Evolutionary conservation across 805 yeast species (phyloP).

Genomic region (Candida nemodendra): DNA sequence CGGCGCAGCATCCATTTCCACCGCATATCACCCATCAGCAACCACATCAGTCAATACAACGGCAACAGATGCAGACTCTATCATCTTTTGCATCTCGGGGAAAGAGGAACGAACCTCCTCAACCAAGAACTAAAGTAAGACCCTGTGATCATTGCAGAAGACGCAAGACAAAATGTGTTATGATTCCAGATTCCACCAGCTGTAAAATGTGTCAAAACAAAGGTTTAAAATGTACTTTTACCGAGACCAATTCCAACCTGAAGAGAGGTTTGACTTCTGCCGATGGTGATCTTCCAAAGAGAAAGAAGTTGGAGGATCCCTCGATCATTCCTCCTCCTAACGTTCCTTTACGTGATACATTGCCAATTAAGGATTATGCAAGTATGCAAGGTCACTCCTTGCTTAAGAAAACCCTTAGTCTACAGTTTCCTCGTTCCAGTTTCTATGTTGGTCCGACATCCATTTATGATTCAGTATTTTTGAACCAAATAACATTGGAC

Average conservation of each 20-base stretch:
- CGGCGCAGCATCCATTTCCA: conserved; percentile 7
- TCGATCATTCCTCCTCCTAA: conserved; percentile 38
- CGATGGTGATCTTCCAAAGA: conserved; percentile 24
- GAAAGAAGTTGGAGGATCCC: conserved; percentile 35
- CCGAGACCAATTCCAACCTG: conserved; percentile 47
- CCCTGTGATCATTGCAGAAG: conserved; percentile 88
- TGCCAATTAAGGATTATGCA: conserved; percentile 69
- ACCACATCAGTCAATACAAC: conserved; percentile 3
- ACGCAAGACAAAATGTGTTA: conserved; percentile 75
- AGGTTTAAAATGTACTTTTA: conserved; percentile 71
- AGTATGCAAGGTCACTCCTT: conserved; percentile 60
- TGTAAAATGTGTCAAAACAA: conserved; percentile 79
- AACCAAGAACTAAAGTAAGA: conserved; percentile 43
- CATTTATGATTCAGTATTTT: conserved; percentile 67
- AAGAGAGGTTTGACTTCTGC: conserved; percentile 36
- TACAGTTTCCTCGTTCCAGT: conserved; percentile 87
- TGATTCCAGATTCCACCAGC: conserved; percentile 56
- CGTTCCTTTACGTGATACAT: conserved; percentile 46
- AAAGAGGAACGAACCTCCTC: conserved; percentile 31
- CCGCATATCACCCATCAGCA: conserved; percentile 13
- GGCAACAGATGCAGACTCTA: conserved; percentile 1
- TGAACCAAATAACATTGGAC: conserved; percentile 62
- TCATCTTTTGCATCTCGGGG: conserved; percentile 5
- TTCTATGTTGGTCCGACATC: conserved; percentile 89
- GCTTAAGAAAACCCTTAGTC: conserved; percentile 64